phyloP scores from a whole-genome alignment of 2,329 filamentous ascomycete species.

The Fusarium equiseti region DNA sequence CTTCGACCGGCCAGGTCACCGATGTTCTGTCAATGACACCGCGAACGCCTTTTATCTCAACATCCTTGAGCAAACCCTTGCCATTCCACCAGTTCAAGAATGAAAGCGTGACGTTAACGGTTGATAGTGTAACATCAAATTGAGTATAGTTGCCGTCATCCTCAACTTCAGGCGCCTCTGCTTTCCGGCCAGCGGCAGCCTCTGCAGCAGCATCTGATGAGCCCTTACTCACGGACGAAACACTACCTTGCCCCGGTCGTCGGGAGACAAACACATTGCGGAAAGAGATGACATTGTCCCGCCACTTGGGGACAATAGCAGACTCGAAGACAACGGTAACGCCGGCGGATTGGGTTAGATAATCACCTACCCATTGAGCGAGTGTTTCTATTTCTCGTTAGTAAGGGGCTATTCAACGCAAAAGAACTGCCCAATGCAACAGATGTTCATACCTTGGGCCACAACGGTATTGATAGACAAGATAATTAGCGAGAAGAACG shows the following conservation, averaged over 20 bases:
- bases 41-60: conserved; percentile 92
- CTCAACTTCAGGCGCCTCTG: conserved; percentile 56
- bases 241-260: conserved; percentile 79
- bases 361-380: conserved; percentile 93
- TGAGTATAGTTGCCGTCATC: conserved; percentile 98
- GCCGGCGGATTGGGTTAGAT: conserved; percentile 92
- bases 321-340: conserved; percentile 97
- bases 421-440: background rate
- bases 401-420: background rate
- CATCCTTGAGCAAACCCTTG: conserved; percentile 89
- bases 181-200: conserved; percentile 77
- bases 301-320: conserved; percentile 96
- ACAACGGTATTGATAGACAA: conserved; percentile 95
- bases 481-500: conserved; percentile 93
- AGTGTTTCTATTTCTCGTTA: conserved; percentile 76
- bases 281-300: conserved; percentile 94
- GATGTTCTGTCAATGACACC: conserved; percentile 92
- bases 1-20: conserved; percentile 74
- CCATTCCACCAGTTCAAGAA: conserved; percentile 99
- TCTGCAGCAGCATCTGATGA: conserved; percentile 89
- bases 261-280: conserved; percentile 96
- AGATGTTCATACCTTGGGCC: conserved; percentile 77
- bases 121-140: conserved; percentile 94
- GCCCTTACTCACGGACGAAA: conserved; percentile 90
- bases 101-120: conserved; percentile 94